Base-by-base conservation (phyloP, 2,329 filamentous ascomycete genomes). In the Mycogone perniciosa region DNA sequence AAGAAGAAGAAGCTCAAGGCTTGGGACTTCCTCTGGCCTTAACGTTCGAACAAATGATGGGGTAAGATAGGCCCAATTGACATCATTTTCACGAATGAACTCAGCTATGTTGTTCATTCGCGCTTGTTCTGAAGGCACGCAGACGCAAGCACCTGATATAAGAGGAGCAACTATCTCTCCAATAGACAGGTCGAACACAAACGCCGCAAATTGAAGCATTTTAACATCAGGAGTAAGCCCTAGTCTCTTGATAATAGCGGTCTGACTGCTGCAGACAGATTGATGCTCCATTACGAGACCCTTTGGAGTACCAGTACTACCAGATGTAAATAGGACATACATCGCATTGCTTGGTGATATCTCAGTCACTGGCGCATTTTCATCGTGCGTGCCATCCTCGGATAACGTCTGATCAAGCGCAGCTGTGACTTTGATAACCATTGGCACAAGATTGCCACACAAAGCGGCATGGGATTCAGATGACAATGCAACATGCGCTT, bases 301-400 rank as follows among this genome's bases (percentile, higher is more conserved):
- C 31, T 62, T 63, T 2, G 60, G 58, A 9, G 35, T 46, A 3
- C 60, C 61, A 2, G 61, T 63, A 8, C 52, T 55, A 7, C 60
- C 61, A 2, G 57, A 60, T 0, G 60, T 62, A 37, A 62, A 62
- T 0, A 63, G 40, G 0, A 61, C 44, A 30, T 61, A 63, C 0
- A 52, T 51, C 5, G 48, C 44, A n/a, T 60, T 39, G 20, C 10
- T 26, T 5, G 55, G 47, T 8, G 27, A 44, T 4, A 50, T 44
- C 4, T 31, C 9, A 2, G 39, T 31, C 1, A 10, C 6, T 4
- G 48, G 33, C 4, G 33, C 6, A 6, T 7, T 29, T 10, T 37
- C 9, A 6, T 26, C n/a, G 7, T 9, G 27, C n/a, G 11, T 3
- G 13, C 9, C 4, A 33, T 34, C 13, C 1, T n/a, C 11, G 20